Conservation (phyloP, 2,329 filamentous ascomycete genomes). For the Fusarium sp. region DNA sequence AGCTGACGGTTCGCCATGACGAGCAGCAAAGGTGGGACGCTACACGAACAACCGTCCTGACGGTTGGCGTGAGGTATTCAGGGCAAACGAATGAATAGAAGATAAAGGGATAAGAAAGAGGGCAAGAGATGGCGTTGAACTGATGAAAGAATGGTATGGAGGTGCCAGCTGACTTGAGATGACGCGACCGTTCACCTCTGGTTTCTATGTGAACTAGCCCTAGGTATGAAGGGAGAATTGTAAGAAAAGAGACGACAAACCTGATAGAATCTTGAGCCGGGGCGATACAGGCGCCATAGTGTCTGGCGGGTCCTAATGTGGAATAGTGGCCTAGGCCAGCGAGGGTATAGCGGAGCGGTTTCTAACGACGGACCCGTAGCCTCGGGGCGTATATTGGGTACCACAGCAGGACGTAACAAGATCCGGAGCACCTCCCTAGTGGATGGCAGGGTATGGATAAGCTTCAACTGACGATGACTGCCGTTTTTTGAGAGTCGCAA, state of each 20-base stretch:
- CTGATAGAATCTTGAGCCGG: constrained; percentile 70
- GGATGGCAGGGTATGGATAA: constrained; percentile 29
- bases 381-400: constrained; percentile 46
- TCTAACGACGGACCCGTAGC: constrained; percentile 51
- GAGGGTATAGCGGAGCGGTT: constrained; percentile 48
- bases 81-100: constrained; percentile 17
- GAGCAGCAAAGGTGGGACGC: constrained; percentile 41
- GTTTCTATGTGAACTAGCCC: constrained; percentile 32
- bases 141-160: constrained; percentile 21
- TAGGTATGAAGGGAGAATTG: constrained; percentile 46
- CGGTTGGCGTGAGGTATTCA: constrained; percentile 34
- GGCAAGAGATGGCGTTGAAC: constrained; percentile 21
- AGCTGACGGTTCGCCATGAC: constrained; percentile 71
- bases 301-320: constrained; percentile 50
- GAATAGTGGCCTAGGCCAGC: constrained; percentile 51
- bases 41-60: constrained; percentile 46
- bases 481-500: constrained; percentile 35
- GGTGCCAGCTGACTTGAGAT: constrained; percentile 37
- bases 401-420: constrained; percentile 44
- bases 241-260: constrained; percentile 59
- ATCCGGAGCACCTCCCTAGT: constrained; percentile 41
- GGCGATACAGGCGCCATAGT: constrained; percentile 70
- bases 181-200: constrained; percentile 32
- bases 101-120: constrained; percentile 15
- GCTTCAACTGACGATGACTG: constrained; percentile 34